A percentile compares a stretch with the other conserved stretches of the same genome.
These are phyloP conservation scores for Phoma sp. DNA, from an alignment of 2,329 filamentous ascomycete species.

Conservation along the genomic window DNA sequence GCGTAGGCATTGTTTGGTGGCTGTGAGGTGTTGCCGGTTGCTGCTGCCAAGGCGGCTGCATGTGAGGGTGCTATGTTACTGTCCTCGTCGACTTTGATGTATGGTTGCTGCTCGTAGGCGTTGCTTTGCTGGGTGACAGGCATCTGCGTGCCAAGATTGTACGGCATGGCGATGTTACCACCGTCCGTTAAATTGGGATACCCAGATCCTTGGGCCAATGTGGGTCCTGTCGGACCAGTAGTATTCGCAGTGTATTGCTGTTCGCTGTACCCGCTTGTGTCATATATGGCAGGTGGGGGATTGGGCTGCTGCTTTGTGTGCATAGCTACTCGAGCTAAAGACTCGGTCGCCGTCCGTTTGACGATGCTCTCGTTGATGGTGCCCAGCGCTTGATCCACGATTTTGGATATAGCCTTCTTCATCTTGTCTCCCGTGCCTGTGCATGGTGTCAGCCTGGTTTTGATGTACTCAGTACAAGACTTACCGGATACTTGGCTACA, in stretches of 20 bases:
- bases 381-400: slow-evolving; percentile 58
- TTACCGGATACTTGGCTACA: slow-evolving; percentile 72
- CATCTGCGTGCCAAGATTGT: slow-evolving; percentile 34
- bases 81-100: slow-evolving; percentile 35
- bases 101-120: slow-evolving; percentile 39
- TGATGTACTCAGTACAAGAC: slow-evolving; percentile 21
- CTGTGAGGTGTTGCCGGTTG: slow-evolving; percentile 30
- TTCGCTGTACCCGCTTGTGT: slow-evolving; percentile 30
- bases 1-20: slow-evolving; percentile 32
- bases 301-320: slow-evolving; percentile 37
- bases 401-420: slow-evolving; percentile 56
- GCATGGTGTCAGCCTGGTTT: neutral
- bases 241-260: slow-evolving; percentile 33
- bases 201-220: slow-evolving; percentile 26
- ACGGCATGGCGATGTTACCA: slow-evolving; percentile 28
- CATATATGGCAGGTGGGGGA: slow-evolving; percentile 28
- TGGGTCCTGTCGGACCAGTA: slow-evolving; percentile 28
- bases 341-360: slow-evolving; percentile 54
- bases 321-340: slow-evolving; percentile 49
- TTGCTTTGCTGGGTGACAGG: slow-evolving; percentile 32
- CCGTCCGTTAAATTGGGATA: slow-evolving; percentile 30
- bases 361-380: slow-evolving; percentile 56
- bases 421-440: slow-evolving; percentile 58
- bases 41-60: slow-evolving; percentile 39
- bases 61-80: slow-evolving; percentile 39